Conservation (phyloP, 768 basidiomycete genomes). For the Ramaria sp. region DNA sequence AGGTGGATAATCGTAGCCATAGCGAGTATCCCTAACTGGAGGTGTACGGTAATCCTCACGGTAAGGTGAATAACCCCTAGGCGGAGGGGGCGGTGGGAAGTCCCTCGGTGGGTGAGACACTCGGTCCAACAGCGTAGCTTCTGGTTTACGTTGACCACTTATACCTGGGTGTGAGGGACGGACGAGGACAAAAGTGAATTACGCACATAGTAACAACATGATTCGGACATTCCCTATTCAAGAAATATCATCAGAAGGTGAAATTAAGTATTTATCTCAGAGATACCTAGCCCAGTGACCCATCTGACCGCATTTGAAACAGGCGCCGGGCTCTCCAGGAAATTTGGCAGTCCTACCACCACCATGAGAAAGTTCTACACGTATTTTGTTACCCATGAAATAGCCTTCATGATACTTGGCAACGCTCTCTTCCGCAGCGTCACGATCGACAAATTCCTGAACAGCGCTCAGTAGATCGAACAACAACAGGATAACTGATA, state of each 20-base stretch:
- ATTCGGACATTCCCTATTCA: conserved; percentile 61
- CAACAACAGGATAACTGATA: too few species aligned
- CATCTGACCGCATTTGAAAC: conserved; percentile 76
- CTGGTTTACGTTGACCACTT: conserved; percentile 28
- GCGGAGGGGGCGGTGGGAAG: conserved; percentile 32
- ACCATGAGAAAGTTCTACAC: conserved; percentile 77
- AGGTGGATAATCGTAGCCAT: conserved; percentile 41
- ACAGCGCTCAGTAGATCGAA: not conserved
- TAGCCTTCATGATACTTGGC: conserved; percentile 81
- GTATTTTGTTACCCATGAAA: conserved; percentile 90
- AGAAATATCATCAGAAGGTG: conserved; percentile 5
- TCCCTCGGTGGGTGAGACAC: conserved; percentile 45
- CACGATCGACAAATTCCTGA: conserved; percentile 74
- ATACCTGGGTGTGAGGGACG: not conserved
- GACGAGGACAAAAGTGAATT: not conserved
- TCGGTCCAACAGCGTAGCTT: conserved; percentile 25
- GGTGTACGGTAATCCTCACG: conserved; percentile 47
- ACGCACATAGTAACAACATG: conserved; percentile 39
- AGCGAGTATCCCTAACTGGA: conserved; percentile 39
- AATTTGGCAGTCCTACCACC: conserved; percentile 75
- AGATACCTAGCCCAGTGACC: conserved; percentile 78
- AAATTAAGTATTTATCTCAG: conserved; percentile 22
- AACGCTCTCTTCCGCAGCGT: conserved; percentile 80
- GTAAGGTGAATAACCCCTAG: conserved; percentile 29
- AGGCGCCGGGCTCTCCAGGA: conserved; percentile 77